phyloP scores from a whole-genome alignment of 495 filamentous ascomycete genomes.

The Apiosordaria backusii region DNA sequence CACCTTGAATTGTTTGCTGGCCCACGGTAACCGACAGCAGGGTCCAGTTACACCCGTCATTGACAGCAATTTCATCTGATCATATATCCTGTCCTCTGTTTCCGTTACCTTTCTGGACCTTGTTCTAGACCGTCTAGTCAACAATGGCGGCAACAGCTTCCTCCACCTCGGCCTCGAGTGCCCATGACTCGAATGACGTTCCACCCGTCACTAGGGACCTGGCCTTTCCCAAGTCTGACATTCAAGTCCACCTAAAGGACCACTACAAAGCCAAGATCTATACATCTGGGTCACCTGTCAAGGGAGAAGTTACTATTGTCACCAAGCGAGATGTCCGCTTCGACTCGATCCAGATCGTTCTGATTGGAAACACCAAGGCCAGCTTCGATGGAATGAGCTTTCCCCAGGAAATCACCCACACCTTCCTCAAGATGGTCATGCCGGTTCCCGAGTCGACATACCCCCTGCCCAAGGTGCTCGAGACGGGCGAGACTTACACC shows the following conservation, averaged over 20 bases:
- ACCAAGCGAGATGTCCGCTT: slow-evolving; percentile 65
- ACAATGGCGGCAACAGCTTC: slow-evolving; percentile 2
- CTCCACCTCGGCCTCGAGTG: slow-evolving; percentile 11
- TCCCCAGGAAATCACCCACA: slow-evolving; percentile 46
- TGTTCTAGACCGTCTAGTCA: neutral
- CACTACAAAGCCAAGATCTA: slow-evolving; percentile 48
- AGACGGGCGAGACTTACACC: slow-evolving; percentile 61
- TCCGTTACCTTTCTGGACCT: neutral
- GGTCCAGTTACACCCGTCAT: neutral
- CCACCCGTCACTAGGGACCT: slow-evolving; percentile 4
- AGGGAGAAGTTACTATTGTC: slow-evolving; percentile 52
- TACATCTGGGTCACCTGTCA: slow-evolving; percentile 45
- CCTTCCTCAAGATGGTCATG: slow-evolving; percentile 78
- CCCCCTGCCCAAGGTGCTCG: slow-evolving; percentile 65
- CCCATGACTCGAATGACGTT: slow-evolving; percentile 10
- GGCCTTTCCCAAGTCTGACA: slow-evolving; percentile 33
- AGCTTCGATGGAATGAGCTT: slow-evolving; percentile 40
- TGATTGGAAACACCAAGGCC: slow-evolving; percentile 61
- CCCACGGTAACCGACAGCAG: neutral
- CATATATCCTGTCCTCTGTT: neutral
- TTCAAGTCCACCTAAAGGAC: slow-evolving; percentile 45
- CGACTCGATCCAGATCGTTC: slow-evolving; percentile 73
- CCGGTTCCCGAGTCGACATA: slow-evolving; percentile 67
- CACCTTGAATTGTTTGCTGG: neutral
- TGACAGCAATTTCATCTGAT: neutral